These are phyloP conservation scores for Astrephomene gubernaculifera DNA, from an alignment of 139 green algal species.

Conservation along the genomic window DNA sequence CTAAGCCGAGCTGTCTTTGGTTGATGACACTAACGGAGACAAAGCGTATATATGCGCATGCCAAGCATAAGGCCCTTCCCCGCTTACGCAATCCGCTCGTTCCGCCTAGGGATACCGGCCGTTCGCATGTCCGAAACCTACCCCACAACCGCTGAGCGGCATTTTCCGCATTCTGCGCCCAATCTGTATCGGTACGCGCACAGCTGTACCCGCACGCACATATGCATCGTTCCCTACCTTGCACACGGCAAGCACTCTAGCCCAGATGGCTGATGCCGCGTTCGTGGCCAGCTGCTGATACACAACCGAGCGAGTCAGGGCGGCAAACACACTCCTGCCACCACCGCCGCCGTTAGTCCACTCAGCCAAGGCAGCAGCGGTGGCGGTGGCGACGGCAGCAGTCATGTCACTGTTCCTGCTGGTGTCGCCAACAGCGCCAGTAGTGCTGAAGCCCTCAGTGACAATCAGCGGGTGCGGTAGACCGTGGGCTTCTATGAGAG, in stretches of 20 bases:
- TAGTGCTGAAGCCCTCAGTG: not conserved
- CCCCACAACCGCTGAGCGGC: no score
- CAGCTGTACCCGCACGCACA: no score
- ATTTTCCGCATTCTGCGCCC: no score
- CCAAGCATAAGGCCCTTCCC: no score
- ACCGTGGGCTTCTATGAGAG: conserved; percentile 19
- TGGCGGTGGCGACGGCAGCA: not conserved
- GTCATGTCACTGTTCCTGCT: not conserved
- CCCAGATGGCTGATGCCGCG: conserved; percentile 29
- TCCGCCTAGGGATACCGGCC: no score
- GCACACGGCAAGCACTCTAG: not conserved
- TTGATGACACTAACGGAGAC: no score
- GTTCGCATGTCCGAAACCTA: no score
- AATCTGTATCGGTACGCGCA: no score
- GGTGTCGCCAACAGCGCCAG: not conserved
- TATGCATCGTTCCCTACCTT: no score
- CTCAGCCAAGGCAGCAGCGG: not conserved
- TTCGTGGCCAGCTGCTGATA: conserved; percentile 36
- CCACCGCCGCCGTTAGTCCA: not conserved
- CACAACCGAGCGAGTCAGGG: conserved; percentile 19
- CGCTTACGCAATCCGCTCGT: no score
- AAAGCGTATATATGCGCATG: no score
- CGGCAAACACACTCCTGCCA: conserved; percentile 1
- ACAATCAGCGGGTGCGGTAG: not conserved
- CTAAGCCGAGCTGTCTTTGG: no score